phyloP scores from a whole-genome alignment of 441 rosid genomes.

The Gossypium armourianum region DNA sequence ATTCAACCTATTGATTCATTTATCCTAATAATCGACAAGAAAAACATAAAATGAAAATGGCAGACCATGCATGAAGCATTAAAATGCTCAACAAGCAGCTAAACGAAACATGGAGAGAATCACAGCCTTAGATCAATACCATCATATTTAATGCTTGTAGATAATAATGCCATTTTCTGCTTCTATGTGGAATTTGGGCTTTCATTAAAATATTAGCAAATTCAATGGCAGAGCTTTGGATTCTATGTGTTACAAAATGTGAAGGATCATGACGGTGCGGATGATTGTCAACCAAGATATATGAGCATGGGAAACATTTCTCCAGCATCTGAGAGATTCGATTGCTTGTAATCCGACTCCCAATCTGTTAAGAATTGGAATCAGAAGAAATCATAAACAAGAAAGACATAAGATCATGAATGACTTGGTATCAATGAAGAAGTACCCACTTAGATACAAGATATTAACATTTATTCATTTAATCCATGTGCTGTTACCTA shows the following conservation, averaged over 20 bases:
- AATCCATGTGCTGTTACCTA: not conserved
- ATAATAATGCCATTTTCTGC: conserved; percentile 35
- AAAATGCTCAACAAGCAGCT: not conserved
- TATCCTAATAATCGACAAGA: not conserved
- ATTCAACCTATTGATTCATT: not conserved
- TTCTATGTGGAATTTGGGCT: conserved; percentile 32
- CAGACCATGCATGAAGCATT: not conserved
- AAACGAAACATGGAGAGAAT: conserved; percentile 8
- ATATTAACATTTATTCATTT: not conserved
- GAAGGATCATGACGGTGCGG: conserved; percentile 89
- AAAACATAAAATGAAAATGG: not conserved
- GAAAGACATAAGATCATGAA: conserved; percentile 3
- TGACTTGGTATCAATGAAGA: conserved; percentile 7
- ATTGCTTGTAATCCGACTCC: conserved; percentile 84
- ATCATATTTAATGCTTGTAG: conserved; percentile 44
- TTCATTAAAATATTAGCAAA: conserved; percentile 51
- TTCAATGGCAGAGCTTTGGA: conserved; percentile 57
- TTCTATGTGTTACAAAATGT: conserved; percentile 81
- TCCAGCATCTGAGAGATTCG: conserved; percentile 71
- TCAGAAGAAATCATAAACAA: conserved; percentile 16
- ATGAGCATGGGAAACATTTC: conserved; percentile 52
- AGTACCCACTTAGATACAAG: not conserved
- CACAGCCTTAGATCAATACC: conserved; percentile 37
- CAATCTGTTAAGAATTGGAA: conserved; percentile 52
- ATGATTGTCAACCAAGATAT: conserved; percentile 72